Base-by-base conservation (phyloP, 805 yeast genomes). In the Yueomyces sp. region DNA sequence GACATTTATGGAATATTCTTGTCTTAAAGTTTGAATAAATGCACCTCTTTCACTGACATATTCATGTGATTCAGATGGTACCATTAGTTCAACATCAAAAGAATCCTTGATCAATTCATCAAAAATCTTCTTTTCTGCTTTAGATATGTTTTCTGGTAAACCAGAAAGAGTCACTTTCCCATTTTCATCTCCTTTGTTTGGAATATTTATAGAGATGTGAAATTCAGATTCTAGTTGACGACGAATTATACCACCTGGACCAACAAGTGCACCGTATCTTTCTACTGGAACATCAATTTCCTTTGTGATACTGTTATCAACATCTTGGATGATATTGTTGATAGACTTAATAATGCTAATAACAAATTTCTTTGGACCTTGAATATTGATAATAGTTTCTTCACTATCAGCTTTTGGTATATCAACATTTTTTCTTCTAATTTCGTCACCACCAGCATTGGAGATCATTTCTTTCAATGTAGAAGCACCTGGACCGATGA, bases 401-500 rank as follows among this genome's bases (percentile, higher is more conserved):
- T 72, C 81, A 19, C 82, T 72, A 36, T 72, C 76, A 47, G 73
- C 76, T 44, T 76, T 72, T 42, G 97, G 96, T 85, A 70, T 51
- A 76, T 59, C 58, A 5, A 61, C 54, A 12, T 50, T 46, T 42
- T 56, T 62, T 48, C 45, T 47, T 75, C 81, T 44, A 65, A 62
- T 52, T 19, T 57, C 60, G 40, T 59, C 63, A 42, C 82, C 86
- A 47, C 96, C 95, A 36, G 96, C 95, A 43, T 74, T 74, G 41
- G 74, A 55, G 42, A 88, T 77, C 43, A 92, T 83, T 41, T 77
- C 83, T 52, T 80, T 76, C 66, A 83, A 76, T 26, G 70, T 75
- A 28, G 81, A 69, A 45, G 95, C 95, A 48, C 78, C 77, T 45
- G 79, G 74, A 32, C 97, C 97, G 47, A 86, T 76, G 51, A 90